phyloP scores from a whole-genome alignment of 495 filamentous ascomycete genomes.

The Xylaria palmicola region DNA sequence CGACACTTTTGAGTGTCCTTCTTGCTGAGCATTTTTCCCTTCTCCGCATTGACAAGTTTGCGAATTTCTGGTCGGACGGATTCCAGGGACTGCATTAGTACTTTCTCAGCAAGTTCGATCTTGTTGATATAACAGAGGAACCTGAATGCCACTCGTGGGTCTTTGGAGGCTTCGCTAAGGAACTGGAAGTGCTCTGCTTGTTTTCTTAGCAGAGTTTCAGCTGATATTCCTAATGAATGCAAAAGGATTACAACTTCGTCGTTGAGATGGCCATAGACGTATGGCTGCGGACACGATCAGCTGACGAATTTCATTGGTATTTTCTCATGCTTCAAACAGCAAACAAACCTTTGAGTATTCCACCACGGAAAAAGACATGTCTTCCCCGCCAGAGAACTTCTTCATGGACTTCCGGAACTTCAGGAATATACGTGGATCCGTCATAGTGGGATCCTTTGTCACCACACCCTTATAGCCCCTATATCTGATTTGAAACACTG shows the following conservation, averaged over 20 bases:
- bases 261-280: conserved; percentile 49
- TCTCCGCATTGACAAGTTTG: conserved; percentile 40
- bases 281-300: conserved; percentile 34
- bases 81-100: conserved; percentile 47
- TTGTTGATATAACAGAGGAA: conserved; percentile 43
- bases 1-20: conserved; percentile 44
- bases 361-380: conserved; percentile 48
- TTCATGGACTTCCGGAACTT: conserved; percentile 54
- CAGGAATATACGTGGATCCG: conserved; percentile 26
- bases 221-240: conserved; percentile 42
- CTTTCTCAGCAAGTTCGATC: conserved; percentile 43
- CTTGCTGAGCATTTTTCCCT: conserved; percentile 49
- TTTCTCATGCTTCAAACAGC: background rate
- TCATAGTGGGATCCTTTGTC: conserved; percentile 43
- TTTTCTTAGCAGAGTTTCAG: conserved; percentile 39
- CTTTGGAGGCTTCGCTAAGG: conserved; percentile 31
- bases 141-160: conserved; percentile 39
- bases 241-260: conserved; percentile 51
- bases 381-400: conserved; percentile 46
- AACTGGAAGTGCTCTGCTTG: conserved; percentile 46
- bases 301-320: background rate
- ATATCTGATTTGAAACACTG: conserved; percentile 52
- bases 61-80: conserved; percentile 29
- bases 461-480: conserved; percentile 54
- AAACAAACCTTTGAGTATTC: conserved; percentile 46